A percentile compares a stretch with the other conserved stretches of the same genome.
phyloP scores from a whole-genome alignment of 495 filamentous ascomycete species.

The Glarea lozoyensis region DNA sequence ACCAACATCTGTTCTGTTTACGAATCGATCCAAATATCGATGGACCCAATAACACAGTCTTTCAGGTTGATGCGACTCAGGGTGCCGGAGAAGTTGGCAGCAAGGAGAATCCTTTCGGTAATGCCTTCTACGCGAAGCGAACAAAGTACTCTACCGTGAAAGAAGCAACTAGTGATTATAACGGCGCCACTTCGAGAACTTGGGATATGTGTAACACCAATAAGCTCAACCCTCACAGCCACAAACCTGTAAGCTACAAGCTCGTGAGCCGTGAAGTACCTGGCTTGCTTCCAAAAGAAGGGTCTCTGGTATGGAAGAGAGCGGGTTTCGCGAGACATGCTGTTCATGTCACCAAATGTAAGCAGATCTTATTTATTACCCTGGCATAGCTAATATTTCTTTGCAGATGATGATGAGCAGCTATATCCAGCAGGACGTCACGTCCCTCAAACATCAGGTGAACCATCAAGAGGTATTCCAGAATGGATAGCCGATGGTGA shows the following conservation, averaged over 20 bases:
- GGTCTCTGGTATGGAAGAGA: conserved; percentile 84
- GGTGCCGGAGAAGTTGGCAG: conserved; percentile 65
- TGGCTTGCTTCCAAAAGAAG: conserved; percentile 69
- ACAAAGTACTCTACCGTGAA: conserved; percentile 67
- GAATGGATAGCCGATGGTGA: conserved; percentile 76
- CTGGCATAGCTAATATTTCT: neutral
- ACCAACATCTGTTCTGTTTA: conserved; percentile 93
- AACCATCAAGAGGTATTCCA: conserved; percentile 68
- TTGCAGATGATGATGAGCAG: conserved; percentile 69
- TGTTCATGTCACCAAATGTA: conserved; percentile 90
- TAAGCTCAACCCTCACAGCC: conserved; percentile 76
- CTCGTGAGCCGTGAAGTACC: conserved; percentile 82
- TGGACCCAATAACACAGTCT: conserved; percentile 77
- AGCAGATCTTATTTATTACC: conserved; percentile 20
- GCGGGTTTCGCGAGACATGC: conserved; percentile 86
- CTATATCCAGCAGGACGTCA: conserved; percentile 88
- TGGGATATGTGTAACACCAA: conserved; percentile 89
- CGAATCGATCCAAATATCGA: conserved; percentile 87
- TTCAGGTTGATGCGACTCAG: conserved; percentile 65
- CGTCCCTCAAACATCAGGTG: conserved; percentile 87
- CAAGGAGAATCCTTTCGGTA: conserved; percentile 81
- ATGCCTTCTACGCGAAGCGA: conserved; percentile 88
- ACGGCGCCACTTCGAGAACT: conserved; percentile 67
- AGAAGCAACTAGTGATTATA: conserved; percentile 73
- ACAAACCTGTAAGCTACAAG: conserved; percentile 86